These are phyloP conservation scores for Boletus smithii DNA, from an alignment of 1,284 basidiomycete species.

Conservation along the genomic window DNA sequence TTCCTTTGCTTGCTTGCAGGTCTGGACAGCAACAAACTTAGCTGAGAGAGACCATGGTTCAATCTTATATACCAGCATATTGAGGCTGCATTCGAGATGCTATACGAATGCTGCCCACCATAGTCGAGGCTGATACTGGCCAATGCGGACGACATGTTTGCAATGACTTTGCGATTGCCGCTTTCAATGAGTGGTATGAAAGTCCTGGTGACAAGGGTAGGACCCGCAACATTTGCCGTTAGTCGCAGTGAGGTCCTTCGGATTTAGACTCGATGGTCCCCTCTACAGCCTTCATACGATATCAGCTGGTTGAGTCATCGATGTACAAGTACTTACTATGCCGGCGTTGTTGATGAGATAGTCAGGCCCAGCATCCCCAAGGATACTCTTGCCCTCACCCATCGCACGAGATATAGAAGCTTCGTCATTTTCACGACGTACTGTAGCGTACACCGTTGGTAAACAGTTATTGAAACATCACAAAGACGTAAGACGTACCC, in stretches of 20 bases:
- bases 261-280: constrained; percentile 20
- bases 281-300: constrained; percentile 9
- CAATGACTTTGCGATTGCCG: constrained; percentile 24
- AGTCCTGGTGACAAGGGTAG: constrained; percentile 24
- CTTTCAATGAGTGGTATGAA: constrained; percentile 27
- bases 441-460: too few species aligned
- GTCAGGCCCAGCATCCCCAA: constrained; percentile 25
- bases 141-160: constrained; percentile 26
- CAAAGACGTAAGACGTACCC: constrained; percentile 13
- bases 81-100: constrained; percentile 18
- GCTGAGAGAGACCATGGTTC: not conserved
- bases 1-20: constrained; percentile 20
- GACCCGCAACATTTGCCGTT: constrained; percentile 28
- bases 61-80: constrained; percentile 15
- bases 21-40: not conserved
- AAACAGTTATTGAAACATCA: too few species aligned
- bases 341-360: constrained; percentile 35
- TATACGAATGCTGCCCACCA: constrained; percentile 13
- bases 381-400: constrained; percentile 16
- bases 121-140: constrained; percentile 24
- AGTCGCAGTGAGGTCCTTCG: constrained; percentile 7
- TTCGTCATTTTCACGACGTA: constrained; percentile 30
- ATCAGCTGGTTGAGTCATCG: not conserved
- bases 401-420: constrained; percentile 22
- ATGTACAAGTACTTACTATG: constrained; percentile 18